These are phyloP conservation scores for Eucalyptus pauciflora DNA, from an alignment of 345 rosid species.

Conservation along the genomic window DNA sequence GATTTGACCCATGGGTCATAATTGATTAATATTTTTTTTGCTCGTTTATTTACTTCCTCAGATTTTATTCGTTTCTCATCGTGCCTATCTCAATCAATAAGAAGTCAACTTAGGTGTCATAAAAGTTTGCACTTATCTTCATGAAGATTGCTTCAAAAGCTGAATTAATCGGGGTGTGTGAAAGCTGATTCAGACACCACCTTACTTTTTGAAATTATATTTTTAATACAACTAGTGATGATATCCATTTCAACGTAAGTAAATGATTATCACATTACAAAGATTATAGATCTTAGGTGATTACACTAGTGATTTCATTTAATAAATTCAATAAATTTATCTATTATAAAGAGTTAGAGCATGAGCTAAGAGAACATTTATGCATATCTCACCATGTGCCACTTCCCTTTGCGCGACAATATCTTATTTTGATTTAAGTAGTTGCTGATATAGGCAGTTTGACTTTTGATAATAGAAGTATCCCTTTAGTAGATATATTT, in stretches of 20 bases:
- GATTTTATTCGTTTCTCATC: too few species aligned
- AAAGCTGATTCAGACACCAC: rapidly evolving
- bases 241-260: not conserved
- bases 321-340: too few species aligned
- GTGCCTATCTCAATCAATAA: not conserved
- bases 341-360: not conserved
- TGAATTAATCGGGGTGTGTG: rapidly evolving
- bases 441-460: rapidly evolving
- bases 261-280: not conserved
- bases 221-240: too few species aligned
- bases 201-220: too few species aligned
- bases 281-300: too few species aligned
- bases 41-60: not conserved
- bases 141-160: rapidly evolving
- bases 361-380: too few species aligned
- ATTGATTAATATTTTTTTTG: too few species aligned
- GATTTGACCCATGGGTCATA: rapidly evolving
- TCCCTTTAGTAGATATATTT: not conserved
- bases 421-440: too few species aligned
- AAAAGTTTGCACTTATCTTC: not conserved
- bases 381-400: not conserved
- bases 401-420: rapidly evolving
- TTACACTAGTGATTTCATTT: too few species aligned
- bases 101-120: not conserved
- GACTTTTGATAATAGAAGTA: not conserved